Evolutionary conservation across 2,329 filamentous ascomycete species (phyloP).

Genomic region (Zopfia rhizophila): DNA sequence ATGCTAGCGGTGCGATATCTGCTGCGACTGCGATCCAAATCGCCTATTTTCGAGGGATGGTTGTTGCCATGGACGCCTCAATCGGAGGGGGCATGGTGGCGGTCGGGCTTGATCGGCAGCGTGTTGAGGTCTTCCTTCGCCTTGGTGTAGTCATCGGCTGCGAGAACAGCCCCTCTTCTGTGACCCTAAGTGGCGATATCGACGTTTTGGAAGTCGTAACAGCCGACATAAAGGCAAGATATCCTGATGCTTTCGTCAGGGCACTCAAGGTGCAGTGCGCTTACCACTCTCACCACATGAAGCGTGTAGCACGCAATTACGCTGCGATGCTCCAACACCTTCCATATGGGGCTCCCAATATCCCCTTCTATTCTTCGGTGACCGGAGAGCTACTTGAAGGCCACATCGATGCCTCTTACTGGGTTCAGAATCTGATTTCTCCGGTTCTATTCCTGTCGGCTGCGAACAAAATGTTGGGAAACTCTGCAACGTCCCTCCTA

Average conservation of each 20-base stretch:
- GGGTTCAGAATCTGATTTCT: slow-evolving; percentile 23
- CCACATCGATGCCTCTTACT: slow-evolving; percentile 22
- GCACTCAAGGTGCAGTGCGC: slow-evolving; percentile 34
- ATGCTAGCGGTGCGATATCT: slow-evolving; percentile 42
- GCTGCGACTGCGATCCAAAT: slow-evolving; percentile 26
- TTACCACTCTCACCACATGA: slow-evolving; percentile 44
- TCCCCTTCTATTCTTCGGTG: slow-evolving; percentile 23
- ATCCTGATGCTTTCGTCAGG: slow-evolving; percentile 30
- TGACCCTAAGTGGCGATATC: slow-evolving; percentile 36
- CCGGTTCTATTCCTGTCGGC: slow-evolving; percentile 22
- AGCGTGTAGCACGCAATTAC: slow-evolving; percentile 25
- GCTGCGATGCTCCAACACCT: slow-evolving; percentile 14
- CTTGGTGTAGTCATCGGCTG: slow-evolving; percentile 17
- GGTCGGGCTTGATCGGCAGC: slow-evolving; percentile 15
- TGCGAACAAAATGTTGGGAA: slow-evolving; percentile 4
- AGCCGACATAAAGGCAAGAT: slow-evolving; percentile 24
- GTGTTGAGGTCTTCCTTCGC: slow-evolving; percentile 3
- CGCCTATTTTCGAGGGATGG: slow-evolving; percentile 28
- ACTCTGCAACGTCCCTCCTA: slow-evolving; percentile 9
- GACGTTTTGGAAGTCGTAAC: slow-evolving; percentile 16
- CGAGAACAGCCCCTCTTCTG: slow-evolving; percentile 29
- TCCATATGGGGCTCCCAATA: slow-evolving; percentile 8
- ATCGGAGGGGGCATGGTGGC: slow-evolving; percentile 26
- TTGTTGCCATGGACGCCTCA: slow-evolving; percentile 1
- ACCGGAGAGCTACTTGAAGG: slow-evolving; percentile 3